phyloP scores from a whole-genome alignment of 768 basidiomycete genomes.

The Nevesoporus exiguus region DNA sequence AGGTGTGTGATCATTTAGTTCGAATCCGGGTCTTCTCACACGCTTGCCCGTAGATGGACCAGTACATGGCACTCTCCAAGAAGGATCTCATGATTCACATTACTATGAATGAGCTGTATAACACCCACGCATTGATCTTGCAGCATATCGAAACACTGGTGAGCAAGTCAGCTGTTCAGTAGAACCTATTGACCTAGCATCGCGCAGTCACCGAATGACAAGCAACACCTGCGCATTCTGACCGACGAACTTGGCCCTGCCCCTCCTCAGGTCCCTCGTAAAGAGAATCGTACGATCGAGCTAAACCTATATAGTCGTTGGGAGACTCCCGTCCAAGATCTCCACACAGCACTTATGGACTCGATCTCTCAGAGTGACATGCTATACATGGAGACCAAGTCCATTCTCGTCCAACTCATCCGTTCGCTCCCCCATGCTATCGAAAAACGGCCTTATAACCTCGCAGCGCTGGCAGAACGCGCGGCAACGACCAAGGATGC shows the following conservation, averaged over 20 bases:
- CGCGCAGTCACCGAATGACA: slow-evolving; percentile 89
- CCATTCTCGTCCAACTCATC: slow-evolving; percentile 96
- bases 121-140: slow-evolving; percentile 92
- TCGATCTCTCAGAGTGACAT: slow-evolving; percentile 97
- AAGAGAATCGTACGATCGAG: slow-evolving; percentile 95
- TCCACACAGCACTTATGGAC: slow-evolving; percentile 95
- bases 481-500: slow-evolving; percentile 98
- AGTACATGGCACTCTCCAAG: slow-evolving; percentile 99
- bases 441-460: slow-evolving; percentile 86
- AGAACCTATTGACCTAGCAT: not conserved
- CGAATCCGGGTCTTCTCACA: not conserved
- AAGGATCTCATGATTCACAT: slow-evolving; percentile 98
- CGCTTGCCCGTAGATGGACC: slow-evolving; percentile 77
- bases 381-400: slow-evolving; percentile 99
- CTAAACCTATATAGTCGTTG: slow-evolving; percentile 92
- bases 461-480: slow-evolving; percentile 84
- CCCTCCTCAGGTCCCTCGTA: slow-evolving; percentile 93
- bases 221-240: slow-evolving; percentile 93
- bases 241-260: slow-evolving; percentile 95
- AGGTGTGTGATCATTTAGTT: slow-evolving; percentile 50
- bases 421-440: slow-evolving; percentile 86
- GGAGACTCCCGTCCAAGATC: slow-evolving; percentile 98
- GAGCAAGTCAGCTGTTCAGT: slow-evolving; percentile 29
- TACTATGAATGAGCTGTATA: slow-evolving; percentile 97
- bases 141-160: slow-evolving; percentile 96